A percentile compares a stretch with the other conserved stretches of the same genome.
phyloP scores from a whole-genome alignment of 345 rosid genomes.

The Bruguiera parviflora region DNA sequence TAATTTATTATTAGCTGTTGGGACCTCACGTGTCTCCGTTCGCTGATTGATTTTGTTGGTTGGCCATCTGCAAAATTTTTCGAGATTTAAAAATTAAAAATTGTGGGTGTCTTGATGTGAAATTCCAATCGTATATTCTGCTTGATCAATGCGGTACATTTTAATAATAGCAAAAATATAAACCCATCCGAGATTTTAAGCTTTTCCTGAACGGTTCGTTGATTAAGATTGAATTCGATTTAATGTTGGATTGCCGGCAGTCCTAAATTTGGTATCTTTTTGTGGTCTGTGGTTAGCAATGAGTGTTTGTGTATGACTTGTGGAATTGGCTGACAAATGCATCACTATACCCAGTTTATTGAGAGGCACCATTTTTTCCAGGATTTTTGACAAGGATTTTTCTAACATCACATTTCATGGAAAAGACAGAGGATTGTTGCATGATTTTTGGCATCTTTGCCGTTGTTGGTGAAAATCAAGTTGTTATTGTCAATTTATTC shows the following conservation, averaged over 20 bases:
- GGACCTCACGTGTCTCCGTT: neutral
- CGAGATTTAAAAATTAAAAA: neutral
- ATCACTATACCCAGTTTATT: neutral
- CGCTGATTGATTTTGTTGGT: neutral
- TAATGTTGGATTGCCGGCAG: neutral
- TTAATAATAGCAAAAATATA: too few relatives aligned
- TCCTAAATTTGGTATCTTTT: constrained; percentile 1
- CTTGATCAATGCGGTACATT: too few relatives aligned
- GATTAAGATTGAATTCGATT: neutral
- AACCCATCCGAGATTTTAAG: too few relatives aligned
- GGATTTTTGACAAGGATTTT: neutral
- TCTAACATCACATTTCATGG: neutral
- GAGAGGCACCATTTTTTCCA: too few relatives aligned
- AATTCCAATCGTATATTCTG: neutral
- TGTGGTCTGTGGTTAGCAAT: neutral
- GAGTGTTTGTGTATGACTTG: neutral
- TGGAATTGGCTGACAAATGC: constrained; percentile 3
- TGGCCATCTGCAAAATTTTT: neutral
- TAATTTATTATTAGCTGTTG: too few relatives aligned
- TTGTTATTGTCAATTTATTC: neutral
- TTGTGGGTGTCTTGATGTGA: neutral
- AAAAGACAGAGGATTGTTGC: neutral
- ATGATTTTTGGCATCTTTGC: neutral
- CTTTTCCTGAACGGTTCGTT: too few relatives aligned
- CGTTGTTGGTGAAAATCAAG: constrained; percentile 3